Base-by-base conservation (phyloP, 2,329 filamentous ascomycete species). In the Chrysoporthe deuterocubensis region DNA sequence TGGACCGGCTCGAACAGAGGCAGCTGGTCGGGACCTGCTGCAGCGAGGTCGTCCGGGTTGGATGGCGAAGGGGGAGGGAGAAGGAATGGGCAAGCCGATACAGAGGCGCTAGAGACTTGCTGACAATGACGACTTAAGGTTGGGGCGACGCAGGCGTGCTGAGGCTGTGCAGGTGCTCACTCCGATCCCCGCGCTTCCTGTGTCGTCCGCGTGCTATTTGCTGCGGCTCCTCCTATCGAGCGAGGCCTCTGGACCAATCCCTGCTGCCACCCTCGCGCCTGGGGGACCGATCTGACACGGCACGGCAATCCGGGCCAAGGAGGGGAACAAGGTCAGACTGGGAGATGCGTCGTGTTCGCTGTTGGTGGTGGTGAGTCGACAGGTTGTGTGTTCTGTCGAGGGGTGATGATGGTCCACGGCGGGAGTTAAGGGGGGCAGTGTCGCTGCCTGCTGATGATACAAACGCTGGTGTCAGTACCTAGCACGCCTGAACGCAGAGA, bases 161-260 rank as follows among this genome's bases (percentile, higher is more conserved):
- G 68, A 70, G 68, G 68, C 68, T 70, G 68, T 70, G 68, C 68
- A 65, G 26, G 32, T 46, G 54, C 50, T 34, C 62, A 59, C 61
- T 62, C 65, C 63, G 62, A 54, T 46, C 68, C 68, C 68, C 68
- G 68, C 68, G 64, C 50, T 43, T 62, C 43, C 48, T n/a, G 11
- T n/a, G 11, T 60, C 56, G 34, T 21, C 40, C n/a, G 32, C 32
- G 11, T 61, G 3, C 7, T 37, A 11, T 21, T 4, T 34, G 13
- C 40, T 40, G 5, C 26, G 58, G 40, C n/a, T 61, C 18, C 57
- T 26, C 43, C 43, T 61, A 34, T 46, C 9, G 14, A 26, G 43
- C 21, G 6, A 44, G 42, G 8, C 21, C 14, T 34, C 54, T 57
- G 64, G 67, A 65, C 68, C 68, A 69, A 69, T 69, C 68, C 67